A percentile compares a stretch with the other conserved stretches of the same genome.
Conservation (phyloP, 352 stramenopile genomes). For the Globisporangium irregulare region DNA sequence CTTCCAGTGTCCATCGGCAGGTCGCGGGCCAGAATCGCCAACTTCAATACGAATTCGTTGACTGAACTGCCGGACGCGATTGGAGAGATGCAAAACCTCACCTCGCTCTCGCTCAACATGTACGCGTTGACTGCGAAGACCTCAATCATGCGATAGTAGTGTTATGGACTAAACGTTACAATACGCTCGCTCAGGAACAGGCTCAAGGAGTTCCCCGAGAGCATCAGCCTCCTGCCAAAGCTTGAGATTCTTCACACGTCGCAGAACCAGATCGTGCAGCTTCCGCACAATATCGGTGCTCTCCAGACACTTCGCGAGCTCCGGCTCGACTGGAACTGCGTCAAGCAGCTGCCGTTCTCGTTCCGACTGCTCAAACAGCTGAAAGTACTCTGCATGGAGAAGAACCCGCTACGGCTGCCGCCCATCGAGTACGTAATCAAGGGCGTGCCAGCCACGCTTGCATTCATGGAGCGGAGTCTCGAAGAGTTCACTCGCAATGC, state of each 20-base stretch:
- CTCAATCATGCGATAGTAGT: not conserved
- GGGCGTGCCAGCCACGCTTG: slow-evolving; percentile 43
- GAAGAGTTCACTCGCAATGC: slow-evolving; percentile 44
- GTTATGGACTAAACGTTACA: not conserved
- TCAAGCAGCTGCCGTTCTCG: slow-evolving; percentile 63
- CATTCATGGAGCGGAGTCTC: slow-evolving; percentile 53
- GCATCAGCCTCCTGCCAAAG: slow-evolving; percentile 27
- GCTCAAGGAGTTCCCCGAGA: slow-evolving; percentile 40
- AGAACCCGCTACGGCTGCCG: slow-evolving; percentile 53
- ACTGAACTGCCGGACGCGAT: slow-evolving; percentile 34
- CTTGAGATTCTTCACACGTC: slow-evolving; percentile 42
- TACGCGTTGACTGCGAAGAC: not conserved
- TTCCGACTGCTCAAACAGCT: slow-evolving; percentile 42
- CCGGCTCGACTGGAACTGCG: slow-evolving; percentile 59
- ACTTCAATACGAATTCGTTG: slow-evolving; percentile 48
- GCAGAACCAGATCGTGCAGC: slow-evolving; percentile 36
- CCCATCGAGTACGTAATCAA: slow-evolving; percentile 45
- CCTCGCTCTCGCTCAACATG: slow-evolving; percentile 45
- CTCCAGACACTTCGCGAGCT: slow-evolving; percentile 45
- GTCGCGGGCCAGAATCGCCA: slow-evolving; percentile 29
- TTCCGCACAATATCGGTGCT: slow-evolving; percentile 51
- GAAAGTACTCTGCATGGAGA: slow-evolving; percentile 46
- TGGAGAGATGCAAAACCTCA: slow-evolving; percentile 38
- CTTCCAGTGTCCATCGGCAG: slow-evolving; percentile 44
- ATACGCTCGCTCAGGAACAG: slow-evolving; percentile 27